phyloP scores from a whole-genome alignment of 306 rosid species.

The Cicer pinnatifidum region DNA sequence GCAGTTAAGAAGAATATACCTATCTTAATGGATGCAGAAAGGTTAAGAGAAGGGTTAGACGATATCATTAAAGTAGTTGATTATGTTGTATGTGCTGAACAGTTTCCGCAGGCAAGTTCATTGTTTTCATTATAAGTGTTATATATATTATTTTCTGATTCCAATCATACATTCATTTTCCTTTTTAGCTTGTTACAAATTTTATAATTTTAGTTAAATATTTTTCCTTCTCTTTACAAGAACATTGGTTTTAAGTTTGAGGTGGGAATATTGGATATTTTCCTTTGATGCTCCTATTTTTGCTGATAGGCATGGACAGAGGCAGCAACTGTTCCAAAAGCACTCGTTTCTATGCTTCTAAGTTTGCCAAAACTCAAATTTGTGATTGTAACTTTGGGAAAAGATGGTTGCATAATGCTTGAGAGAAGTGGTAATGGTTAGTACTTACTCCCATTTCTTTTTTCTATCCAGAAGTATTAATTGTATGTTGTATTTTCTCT shows the following conservation, averaged over 20 bases:
- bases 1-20: constrained; percentile 73
- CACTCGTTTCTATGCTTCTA: constrained; percentile 78
- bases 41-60: constrained; percentile 83
- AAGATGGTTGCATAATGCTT: constrained; percentile 91
- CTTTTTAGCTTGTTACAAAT: neutral
- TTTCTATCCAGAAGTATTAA: constrained; percentile 7
- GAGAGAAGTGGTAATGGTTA: constrained; percentile 70
- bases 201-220: neutral
- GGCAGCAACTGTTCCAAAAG: constrained; percentile 70
- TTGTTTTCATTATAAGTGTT: constrained; percentile 37
- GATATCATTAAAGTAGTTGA: constrained; percentile 67
- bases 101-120: constrained; percentile 82
- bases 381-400: constrained; percentile 87
- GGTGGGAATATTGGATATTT: neutral
- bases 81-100: constrained; percentile 72
- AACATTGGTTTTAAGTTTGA: constrained; percentile 28
- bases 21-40: constrained; percentile 83
- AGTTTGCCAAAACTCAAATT: constrained; percentile 78
- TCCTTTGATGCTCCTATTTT: constrained; percentile 14
- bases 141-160: too few species aligned
- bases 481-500: constrained; percentile 35
- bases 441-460: neutral
- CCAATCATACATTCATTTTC: too few species aligned
- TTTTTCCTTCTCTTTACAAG: neutral
- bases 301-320: constrained; percentile 77